phyloP scores from a whole-genome alignment of 1,139 yeast genomes.

The Saccharomycopsis crataegensis region DNA sequence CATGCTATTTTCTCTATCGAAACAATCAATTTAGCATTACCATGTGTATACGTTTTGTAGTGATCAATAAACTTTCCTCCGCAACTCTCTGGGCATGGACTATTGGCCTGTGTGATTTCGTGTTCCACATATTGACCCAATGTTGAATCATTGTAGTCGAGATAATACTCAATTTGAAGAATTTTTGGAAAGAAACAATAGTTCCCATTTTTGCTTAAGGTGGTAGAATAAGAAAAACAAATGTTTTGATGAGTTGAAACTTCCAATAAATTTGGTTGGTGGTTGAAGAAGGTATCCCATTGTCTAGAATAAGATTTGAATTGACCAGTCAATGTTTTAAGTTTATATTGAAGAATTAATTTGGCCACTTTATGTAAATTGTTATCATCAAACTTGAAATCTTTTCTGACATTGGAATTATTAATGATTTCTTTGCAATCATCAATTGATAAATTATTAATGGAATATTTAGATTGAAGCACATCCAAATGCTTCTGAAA shows the following conservation, averaged over 20 bases:
- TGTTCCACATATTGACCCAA: slow-evolving; percentile 85
- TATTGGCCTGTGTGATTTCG: slow-evolving; percentile 56
- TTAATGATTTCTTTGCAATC: neutral
- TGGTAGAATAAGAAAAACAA: slow-evolving; percentile 71
- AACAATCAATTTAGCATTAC: slow-evolving; percentile 73
- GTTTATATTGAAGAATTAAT: neutral
- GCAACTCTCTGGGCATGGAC: slow-evolving; percentile 69
- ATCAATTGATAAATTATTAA: neutral
- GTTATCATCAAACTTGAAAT: neutral
- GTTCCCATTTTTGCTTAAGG: slow-evolving; percentile 74
- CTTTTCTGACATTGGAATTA: neutral
- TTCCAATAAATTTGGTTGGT: slow-evolving; percentile 36
- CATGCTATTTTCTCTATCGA: slow-evolving; percentile 55
- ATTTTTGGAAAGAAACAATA: slow-evolving; percentile 91
- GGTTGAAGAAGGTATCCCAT: slow-evolving; percentile 49
- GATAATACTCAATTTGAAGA: slow-evolving; percentile 75
- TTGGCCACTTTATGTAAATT: neutral
- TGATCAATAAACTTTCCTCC: slow-evolving; percentile 66
- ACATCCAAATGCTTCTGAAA: neutral
- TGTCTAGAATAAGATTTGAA: slow-evolving; percentile 32
- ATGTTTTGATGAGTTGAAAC: slow-evolving; percentile 74
- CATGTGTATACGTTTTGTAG: slow-evolving; percentile 83
- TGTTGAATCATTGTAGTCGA: slow-evolving; percentile 80
- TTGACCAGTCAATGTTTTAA: neutral
- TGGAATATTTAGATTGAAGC: neutral